Conservation (phyloP, 2,329 filamentous ascomycete genomes). For the Beauveria bassiana region DNA sequence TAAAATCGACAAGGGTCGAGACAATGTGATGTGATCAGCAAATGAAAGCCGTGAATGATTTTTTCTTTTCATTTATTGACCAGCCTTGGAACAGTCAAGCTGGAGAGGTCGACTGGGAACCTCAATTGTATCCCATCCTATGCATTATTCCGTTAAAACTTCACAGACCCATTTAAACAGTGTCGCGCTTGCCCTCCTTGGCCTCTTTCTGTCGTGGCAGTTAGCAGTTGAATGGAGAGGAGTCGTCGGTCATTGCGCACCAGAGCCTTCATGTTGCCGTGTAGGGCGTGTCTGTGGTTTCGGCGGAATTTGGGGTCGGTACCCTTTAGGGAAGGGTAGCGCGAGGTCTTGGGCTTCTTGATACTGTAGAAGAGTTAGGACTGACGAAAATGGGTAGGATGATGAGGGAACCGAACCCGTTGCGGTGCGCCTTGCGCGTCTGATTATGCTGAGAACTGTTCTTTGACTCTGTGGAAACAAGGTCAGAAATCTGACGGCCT, state of each 20-base stretch:
- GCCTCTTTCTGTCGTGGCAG: constrained; percentile 71
- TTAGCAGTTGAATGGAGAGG: constrained; percentile 22
- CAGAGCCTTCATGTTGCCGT: constrained; percentile 96
- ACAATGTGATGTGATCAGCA: not conserved
- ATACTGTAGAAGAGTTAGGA: constrained; percentile 54
- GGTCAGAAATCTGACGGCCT: not conserved
- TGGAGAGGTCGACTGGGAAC: constrained; percentile 3
- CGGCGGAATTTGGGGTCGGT: constrained; percentile 99
- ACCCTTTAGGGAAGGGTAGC: constrained; percentile 98
- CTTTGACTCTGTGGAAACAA: constrained; percentile 73
- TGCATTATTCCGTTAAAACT: constrained; percentile 9
- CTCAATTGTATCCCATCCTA: constrained; percentile 12
- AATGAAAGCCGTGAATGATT: constrained; percentile 1
- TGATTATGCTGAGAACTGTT: constrained; percentile 99
- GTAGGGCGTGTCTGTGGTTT: constrained; percentile 99
- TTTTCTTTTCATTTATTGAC: constrained; percentile 8
- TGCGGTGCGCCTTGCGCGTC: constrained; percentile 97
- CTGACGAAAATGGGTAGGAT: constrained; percentile 15
- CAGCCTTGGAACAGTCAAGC: not conserved
- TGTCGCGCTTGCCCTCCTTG: constrained; percentile 89
- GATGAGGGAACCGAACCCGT: constrained; percentile 64
- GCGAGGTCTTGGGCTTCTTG: constrained; percentile 99
- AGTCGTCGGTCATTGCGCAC: constrained; percentile 53
- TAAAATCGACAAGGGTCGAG: not conserved
- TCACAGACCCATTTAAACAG: constrained; percentile 50